These are phyloP conservation scores for Holtermanniella nyarrowii DNA, from an alignment of 768 basidiomycete genomes.

Conservation along the genomic window DNA sequence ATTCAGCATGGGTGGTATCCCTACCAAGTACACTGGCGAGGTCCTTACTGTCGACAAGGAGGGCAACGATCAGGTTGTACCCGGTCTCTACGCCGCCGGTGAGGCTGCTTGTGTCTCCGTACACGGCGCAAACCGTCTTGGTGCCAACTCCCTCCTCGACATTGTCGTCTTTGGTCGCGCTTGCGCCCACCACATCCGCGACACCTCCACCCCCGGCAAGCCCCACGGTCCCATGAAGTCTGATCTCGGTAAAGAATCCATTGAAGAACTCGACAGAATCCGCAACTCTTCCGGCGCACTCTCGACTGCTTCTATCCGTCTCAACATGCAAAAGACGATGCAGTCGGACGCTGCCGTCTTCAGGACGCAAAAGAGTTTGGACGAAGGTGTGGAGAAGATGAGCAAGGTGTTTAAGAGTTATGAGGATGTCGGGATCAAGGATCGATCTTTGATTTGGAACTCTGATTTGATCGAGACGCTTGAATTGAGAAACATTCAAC, in stretches of 20 bases:
- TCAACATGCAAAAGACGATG: constrained; percentile 99
- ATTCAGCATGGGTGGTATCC: constrained; percentile 84
- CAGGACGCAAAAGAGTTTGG: constrained; percentile 77
- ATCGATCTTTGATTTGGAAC: constrained; percentile 99
- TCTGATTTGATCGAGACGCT: constrained; percentile 95
- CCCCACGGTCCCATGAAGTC: constrained; percentile 80
- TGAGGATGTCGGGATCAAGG: constrained; percentile 87
- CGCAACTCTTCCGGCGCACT: constrained; percentile 70
- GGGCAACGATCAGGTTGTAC: constrained; percentile 87
- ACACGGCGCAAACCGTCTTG: constrained; percentile 97
- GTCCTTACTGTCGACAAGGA: constrained; percentile 76
- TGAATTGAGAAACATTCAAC: constrained; percentile 89
- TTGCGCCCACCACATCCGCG: constrained; percentile 94
- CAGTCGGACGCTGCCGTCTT: constrained; percentile 96
- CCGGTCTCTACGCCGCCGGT: constrained; percentile 94
- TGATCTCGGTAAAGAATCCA: constrained; percentile 70
- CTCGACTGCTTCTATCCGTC: constrained; percentile 77
- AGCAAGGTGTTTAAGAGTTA: constrained; percentile 76
- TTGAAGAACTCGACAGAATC: constrained; percentile 72
- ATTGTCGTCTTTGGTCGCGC: constrained; percentile 99
- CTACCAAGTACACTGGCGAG: constrained; percentile 96
- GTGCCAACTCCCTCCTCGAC: constrained; percentile 96
- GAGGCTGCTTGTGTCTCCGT: constrained; percentile 99
- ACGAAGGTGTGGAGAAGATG: constrained; percentile 85
- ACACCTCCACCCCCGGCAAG: constrained; percentile 76